Base-by-base conservation (phyloP, 371 early-diverging fungal species). In the Actinomucor elegans region DNA sequence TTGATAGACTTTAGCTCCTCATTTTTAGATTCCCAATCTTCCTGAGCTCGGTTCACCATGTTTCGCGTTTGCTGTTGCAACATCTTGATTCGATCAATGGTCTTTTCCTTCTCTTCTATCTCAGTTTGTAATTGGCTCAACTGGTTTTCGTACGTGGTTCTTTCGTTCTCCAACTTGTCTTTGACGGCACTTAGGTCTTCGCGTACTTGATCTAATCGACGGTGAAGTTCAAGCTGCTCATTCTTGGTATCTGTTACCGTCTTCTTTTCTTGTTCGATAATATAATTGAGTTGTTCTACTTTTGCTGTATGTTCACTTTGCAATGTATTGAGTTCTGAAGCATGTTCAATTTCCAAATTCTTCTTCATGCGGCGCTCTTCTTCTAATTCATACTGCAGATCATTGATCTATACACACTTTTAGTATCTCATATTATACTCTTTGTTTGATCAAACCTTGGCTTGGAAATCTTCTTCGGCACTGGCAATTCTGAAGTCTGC, bases 31-130 rank as follows among this genome's bases (percentile, higher is more conserved):
- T 61, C 68, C 82, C 82, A 81, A 26, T 79, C 76, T 18, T 71
- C 72, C 50, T 80, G 74, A 5, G 80, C 79, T 17, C 71, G 61
- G 2, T 61, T 61, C 2, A 81, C 78, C 82, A 81, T 81, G 4
- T 56, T 52, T 20, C 75, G 49, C n/a, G 77, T 67, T 64, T 84
- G 79, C 14, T 73, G 69, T 34, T 79, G 59, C 9, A 68, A 57
- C 17, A 54, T 51, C 20, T 77, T 68, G 33, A 81, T 75, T 41
- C 73, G 74, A n/a, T 63, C 61, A 10, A 64, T 64, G 15, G 76
- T 71, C 14, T 59, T 55, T 27, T 77, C 75, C 20, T 72, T 71
- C 18, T 67, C 55, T 10, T 49, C 59, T 27, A 73, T 59, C 6
- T 62, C 58, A 15, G 42, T 27, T 8, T 52, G 54, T 14, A 77